Conservation (phyloP, 768 basidiomycete species). For the Floccularia luteovirens region DNA sequence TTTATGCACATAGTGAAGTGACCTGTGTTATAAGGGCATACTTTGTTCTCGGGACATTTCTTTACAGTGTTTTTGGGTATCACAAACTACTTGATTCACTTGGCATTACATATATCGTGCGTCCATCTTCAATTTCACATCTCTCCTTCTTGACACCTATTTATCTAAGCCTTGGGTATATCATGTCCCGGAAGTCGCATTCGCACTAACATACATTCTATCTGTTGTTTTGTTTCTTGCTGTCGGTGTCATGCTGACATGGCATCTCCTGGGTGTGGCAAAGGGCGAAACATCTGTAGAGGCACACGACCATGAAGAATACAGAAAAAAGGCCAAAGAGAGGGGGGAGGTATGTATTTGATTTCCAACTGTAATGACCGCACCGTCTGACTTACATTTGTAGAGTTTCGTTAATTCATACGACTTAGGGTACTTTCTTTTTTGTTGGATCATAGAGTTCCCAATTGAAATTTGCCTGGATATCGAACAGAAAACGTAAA, state of each 20-base stretch:
- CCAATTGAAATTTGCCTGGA: background rate
- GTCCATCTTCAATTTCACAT: slow-evolving; percentile 4
- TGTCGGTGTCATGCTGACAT: slow-evolving; percentile 63
- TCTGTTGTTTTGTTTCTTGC: slow-evolving; percentile 68
- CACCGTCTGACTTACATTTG: background rate
- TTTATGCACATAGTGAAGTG: background rate
- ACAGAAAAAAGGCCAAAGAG: slow-evolving; percentile 57
- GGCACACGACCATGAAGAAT: slow-evolving; percentile 77
- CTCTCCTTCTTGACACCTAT: background rate
- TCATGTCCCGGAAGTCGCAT: slow-evolving; percentile 58
- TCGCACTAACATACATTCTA: slow-evolving; percentile 72
- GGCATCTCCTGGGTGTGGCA: slow-evolving; percentile 66
- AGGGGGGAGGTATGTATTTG: slow-evolving; percentile 56
- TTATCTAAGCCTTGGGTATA: slow-evolving; percentile 40
- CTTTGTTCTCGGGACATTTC: slow-evolving; percentile 65
- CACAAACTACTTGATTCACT: slow-evolving; percentile 47
- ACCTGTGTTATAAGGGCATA: slow-evolving; percentile 51
- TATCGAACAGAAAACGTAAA: slow-evolving; percentile 32
- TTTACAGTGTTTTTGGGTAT: slow-evolving; percentile 59
- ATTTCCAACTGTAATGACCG: background rate
- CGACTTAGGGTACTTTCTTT: slow-evolving; percentile 64
- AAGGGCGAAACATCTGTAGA: slow-evolving; percentile 88
- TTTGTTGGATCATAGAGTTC: no score
- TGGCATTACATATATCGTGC: slow-evolving; percentile 40
- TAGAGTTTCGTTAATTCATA: slow-evolving; percentile 87